Conservation (phyloP, 352 stramenopile species). For the Phytophthora idaei region DNA sequence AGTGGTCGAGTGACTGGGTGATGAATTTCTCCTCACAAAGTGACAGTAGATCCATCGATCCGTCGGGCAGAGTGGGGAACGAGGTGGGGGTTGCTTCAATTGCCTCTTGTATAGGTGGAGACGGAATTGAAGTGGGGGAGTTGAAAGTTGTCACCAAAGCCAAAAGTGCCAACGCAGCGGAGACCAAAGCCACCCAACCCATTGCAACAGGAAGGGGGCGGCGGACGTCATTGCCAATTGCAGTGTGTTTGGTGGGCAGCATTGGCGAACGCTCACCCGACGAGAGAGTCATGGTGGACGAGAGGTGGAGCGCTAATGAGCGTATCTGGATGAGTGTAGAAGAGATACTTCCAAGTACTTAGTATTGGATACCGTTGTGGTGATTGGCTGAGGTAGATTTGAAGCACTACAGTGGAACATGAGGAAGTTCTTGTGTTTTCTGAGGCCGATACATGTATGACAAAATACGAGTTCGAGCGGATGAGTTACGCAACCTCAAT, state of each 20-base stretch:
- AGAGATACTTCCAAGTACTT: too few species aligned
- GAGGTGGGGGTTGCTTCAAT: constrained; percentile 2
- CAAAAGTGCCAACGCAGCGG: constrained; percentile 18
- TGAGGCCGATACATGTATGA: neutral
- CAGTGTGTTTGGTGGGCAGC: constrained; percentile 19
- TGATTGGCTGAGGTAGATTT: constrained; percentile 7
- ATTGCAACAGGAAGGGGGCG: constrained; percentile 33
- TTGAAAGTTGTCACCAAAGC: constrained; percentile 5
- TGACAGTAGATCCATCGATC: constrained; percentile 43
- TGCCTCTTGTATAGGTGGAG: neutral
- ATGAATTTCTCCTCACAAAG: constrained; percentile 55
- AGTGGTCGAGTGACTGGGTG: constrained; percentile 58
- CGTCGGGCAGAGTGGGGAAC: constrained; percentile 29
- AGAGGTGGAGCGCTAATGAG: neutral
- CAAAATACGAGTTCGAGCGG: too few species aligned
- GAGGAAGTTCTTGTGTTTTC: neutral
- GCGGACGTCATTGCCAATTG: neutral
- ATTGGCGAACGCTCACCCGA: constrained; percentile 35
- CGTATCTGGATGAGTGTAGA: neutral
- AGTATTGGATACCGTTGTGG: constrained; percentile 4
- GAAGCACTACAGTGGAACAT: neutral
- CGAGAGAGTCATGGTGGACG: constrained; percentile 9
- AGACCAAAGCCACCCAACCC: constrained; percentile 30
- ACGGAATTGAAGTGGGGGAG: neutral
- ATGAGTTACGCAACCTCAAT: neutral